Conservation (phyloP, 2,329 filamentous ascomycete species). For the Penicillium frequentans region DNA sequence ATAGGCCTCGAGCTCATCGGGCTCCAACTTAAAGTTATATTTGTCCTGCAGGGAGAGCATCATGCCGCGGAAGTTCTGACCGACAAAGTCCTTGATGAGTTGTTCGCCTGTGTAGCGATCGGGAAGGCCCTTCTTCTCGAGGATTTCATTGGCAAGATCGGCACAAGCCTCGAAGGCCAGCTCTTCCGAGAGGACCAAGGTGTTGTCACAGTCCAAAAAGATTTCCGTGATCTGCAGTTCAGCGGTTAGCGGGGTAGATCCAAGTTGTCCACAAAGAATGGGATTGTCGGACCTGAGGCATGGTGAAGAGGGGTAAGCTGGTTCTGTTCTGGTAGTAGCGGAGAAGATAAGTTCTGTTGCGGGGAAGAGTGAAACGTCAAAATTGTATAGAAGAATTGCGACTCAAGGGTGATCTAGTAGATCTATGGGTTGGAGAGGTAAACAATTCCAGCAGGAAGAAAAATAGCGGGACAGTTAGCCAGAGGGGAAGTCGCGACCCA, state of each 20-base stretch:
- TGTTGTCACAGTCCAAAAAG: conserved; percentile 80
- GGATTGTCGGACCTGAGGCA: conserved; percentile 35
- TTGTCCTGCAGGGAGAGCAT: conserved; percentile 73
- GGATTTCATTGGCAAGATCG: conserved; percentile 83
- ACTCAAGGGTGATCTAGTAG: no score
- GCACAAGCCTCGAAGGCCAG: conserved; percentile 90
- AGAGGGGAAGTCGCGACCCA: conserved; percentile 8
- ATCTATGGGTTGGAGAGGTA: neutral
- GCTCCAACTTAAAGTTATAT: conserved; percentile 68
- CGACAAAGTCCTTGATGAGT: conserved; percentile 84
- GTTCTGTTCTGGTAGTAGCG: neutral
- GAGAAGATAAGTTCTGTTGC: neutral
- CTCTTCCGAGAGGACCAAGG: conserved; percentile 86
- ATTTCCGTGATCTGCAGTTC: conserved; percentile 63
- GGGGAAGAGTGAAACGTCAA: neutral
- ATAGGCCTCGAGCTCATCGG: conserved; percentile 70
- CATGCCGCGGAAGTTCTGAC: conserved; percentile 94
- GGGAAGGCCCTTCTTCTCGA: conserved; percentile 63
- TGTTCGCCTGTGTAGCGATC: conserved; percentile 74
- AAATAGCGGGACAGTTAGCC: neutral
- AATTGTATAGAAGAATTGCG: neutral
- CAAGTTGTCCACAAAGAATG: neutral
- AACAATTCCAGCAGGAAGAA: neutral
- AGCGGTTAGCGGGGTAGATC: conserved; percentile 17
- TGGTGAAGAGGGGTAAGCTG: conserved; percentile 17